phyloP scores from a whole-genome alignment of 164 flowering plant genomes.

The Umbellularia californica region DNA sequence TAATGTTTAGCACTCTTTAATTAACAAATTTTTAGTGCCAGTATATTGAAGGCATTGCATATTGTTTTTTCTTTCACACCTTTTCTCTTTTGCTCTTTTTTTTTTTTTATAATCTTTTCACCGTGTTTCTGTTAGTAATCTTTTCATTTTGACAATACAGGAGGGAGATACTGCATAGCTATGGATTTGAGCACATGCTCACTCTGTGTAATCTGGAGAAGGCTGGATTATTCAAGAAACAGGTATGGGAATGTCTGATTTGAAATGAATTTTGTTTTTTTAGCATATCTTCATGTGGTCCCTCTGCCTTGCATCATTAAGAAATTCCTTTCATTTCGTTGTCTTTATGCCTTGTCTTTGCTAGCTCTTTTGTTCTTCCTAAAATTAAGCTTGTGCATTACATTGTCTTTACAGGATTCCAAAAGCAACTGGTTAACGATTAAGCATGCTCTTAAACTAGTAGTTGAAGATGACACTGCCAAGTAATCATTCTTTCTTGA shows the following conservation, averaged over 20 bases:
- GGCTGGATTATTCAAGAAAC: constrained; percentile 85
- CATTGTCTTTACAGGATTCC: constrained; percentile 53
- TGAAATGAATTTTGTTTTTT: not conserved
- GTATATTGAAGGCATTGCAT: too few relatives aligned
- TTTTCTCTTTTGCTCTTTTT: not conserved
- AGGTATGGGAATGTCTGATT: constrained; percentile 35
- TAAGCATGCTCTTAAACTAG: constrained; percentile 75
- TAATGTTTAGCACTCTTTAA: not conserved
- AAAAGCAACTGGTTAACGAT: constrained; percentile 81
- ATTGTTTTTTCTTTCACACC: too few relatives aligned
- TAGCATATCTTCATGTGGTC: not conserved
- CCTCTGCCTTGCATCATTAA: not conserved
- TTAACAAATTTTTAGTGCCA: too few relatives aligned
- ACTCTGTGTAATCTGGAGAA: constrained; percentile 84
- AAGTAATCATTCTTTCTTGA: constrained; percentile 41
- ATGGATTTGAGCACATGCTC: constrained; percentile 94
- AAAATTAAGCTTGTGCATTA: not conserved
- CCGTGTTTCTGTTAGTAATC: too few relatives aligned
- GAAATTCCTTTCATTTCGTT: not conserved
- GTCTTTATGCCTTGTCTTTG: not conserved
- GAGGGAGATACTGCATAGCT: constrained; percentile 98
- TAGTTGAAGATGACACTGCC: constrained; percentile 86
- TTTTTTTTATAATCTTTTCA: too few relatives aligned
- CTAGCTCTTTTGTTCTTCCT: constrained; percentile 4
- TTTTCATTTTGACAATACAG: constrained; percentile 23